A percentile compares a stretch with the other conserved stretches of the same genome.
Evolutionary conservation across 768 basidiomycete species (phyloP).

Genomic region (Boletus reticuloceps): DNA sequence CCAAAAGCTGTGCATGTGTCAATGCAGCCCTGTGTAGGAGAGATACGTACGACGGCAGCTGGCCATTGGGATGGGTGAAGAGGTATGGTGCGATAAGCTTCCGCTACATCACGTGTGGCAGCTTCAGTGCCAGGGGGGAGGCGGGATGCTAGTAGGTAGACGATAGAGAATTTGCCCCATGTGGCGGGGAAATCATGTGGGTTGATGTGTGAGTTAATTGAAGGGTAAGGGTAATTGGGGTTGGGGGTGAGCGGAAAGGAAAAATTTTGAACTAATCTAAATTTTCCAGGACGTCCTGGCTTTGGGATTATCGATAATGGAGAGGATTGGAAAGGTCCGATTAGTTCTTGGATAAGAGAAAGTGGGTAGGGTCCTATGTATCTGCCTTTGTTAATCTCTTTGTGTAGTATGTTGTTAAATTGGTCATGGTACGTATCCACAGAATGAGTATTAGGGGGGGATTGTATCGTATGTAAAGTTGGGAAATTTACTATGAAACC

Average conservation of each 20-base stretch:
- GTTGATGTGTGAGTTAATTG: neutral
- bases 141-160: neutral
- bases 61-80: neutral
- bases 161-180: neutral
- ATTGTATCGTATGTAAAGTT: too few species aligned
- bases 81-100: neutral
- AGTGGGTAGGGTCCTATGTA: too few species aligned
- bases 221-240: accelerated
- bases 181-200: neutral
- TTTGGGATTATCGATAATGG: too few species aligned
- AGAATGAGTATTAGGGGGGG: too few species aligned
- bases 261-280: neutral
- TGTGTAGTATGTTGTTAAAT: too few species aligned
- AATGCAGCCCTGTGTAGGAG: neutral
- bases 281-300: too few species aligned
- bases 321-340: too few species aligned
- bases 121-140: neutral
- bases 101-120: neutral
- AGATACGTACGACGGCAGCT: neutral
- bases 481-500: too few species aligned
- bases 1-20: neutral
- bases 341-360: too few species aligned
- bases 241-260: neutral
- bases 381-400: too few species aligned
- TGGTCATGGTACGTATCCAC: too few species aligned